Evolutionary conservation across 306 rosid genomes (phyloP), one percentile per base, ranked within the genome.

Genomic region (Quercus agrifolia): DNA sequence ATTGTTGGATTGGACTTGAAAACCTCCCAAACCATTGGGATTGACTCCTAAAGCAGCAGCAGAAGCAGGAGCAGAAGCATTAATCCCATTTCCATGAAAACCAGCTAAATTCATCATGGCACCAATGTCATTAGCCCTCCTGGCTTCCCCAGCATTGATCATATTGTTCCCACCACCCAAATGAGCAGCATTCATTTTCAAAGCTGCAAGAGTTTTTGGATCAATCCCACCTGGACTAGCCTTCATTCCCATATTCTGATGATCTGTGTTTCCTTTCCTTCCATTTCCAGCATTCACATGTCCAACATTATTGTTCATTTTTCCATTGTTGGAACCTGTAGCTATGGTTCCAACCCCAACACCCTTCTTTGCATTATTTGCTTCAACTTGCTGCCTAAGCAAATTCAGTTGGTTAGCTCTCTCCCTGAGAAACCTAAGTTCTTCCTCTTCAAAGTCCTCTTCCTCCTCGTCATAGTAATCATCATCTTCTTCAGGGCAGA

Each of bases 41-140:
- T 84, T 87, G 56, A 77, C 80, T 5, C 89, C 90, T 3, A 86
- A 33, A 38, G 82, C 76, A 81, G 91, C 83, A 75, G 82, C 76
- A 81, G 91, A 77, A 8, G 87, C 83, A 75, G 80, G 14, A 33
- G 59, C 57, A 0, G 78, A 78, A 18, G 21, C 85, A 69, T 78
- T 86, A 11, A 52, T 63, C 8, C 61, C 82, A 80, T 83, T 88
- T 5, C 93, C 90, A 72, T 86, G 89, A 80, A 91, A 94, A 6
- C 97, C 97, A 51, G 95, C 97, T 21, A 92, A 46, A 80, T 83
- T 89, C 97, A 92, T 92, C 91, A 94, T 86, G 5, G 90, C 33
- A 67, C 85, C 90, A 33, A 94, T 83, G 66, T 92, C 97, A 78
- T 74, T 88, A 1, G 67, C 76, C 82, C 92, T 86, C 79, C 57